A percentile compares a stretch with the other conserved stretches of the same genome.
Evolutionary conservation across 2,329 filamentous ascomycete species (phyloP).

Genomic region (Aspergillus udagawae): DNA sequence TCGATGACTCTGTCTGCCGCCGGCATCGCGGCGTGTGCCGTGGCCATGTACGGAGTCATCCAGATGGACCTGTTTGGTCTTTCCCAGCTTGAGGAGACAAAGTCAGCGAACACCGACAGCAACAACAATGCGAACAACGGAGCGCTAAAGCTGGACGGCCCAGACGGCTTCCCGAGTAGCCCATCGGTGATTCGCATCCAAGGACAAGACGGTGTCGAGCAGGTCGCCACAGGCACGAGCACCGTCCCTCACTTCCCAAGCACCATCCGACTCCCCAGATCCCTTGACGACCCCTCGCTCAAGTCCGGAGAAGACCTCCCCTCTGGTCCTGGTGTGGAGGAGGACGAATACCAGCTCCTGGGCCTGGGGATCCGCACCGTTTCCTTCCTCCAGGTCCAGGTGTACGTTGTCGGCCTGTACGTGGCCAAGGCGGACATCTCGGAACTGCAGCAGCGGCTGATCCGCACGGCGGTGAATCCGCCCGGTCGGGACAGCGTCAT

Average conservation of each 20-base stretch:
- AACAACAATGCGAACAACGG: conserved; percentile 10
- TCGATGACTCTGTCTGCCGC: conserved; percentile 31
- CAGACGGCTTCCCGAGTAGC: conserved; percentile 32
- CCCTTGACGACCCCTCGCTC: conserved; percentile 30
- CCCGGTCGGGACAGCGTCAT: conserved; percentile 16
- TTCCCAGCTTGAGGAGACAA: conserved; percentile 14
- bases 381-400: conserved; percentile 82
- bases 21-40: conserved; percentile 37
- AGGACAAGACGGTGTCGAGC: conserved; percentile 60
- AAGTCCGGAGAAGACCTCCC: conserved; percentile 35
- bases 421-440: conserved; percentile 79
- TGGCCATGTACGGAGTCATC: conserved; percentile 40
- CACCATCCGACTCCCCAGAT: conserved; percentile 59
- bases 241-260: conserved; percentile 77
- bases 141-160: conserved; percentile 39
- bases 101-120: conserved; percentile 7
- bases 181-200: conserved; percentile 35
- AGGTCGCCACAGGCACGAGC: conserved; percentile 76
- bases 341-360: conserved; percentile 70
- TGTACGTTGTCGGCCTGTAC: conserved; percentile 94
- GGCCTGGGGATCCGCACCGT: conserved; percentile 86
- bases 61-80: conserved; percentile 35
- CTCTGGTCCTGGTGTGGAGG: conserved; percentile 33
- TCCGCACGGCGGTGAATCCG: conserved; percentile 59
- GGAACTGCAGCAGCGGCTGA: conserved; percentile 70